Evolutionary conservation across 2,329 filamentous ascomycete genomes (phyloP), one percentile per base, ranked within the genome.

Genomic region (Drechslerella stenobrocha): DNA sequence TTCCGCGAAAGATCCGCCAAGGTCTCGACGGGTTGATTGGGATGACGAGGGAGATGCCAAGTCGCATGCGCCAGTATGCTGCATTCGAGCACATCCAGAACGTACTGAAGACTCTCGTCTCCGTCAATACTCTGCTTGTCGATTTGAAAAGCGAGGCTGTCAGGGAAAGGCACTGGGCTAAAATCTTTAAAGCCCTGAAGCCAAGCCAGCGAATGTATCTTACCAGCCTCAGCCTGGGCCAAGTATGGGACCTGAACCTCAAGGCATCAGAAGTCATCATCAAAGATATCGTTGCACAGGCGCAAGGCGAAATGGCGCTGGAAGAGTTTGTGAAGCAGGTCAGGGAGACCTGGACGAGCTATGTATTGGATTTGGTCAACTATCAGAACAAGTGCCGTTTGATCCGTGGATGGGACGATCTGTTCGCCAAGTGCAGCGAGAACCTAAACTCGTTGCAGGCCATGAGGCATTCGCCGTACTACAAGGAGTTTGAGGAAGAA

Each of bases 21-120:
- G 88, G 89, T 70, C 86, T 99, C 51, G 92, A 98, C 74, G 87
- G 87, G 47, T 82, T 97, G 53, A 89, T 97, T 76, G 96, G 96
- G 80, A 95, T 95, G 83, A 97, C 91, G 32, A 97, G 96, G 78
- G 92, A 97, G 70, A 97, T 98, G 93, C 93, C 95, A 0, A 96
- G 90, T 77, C 87, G 93, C 65, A 97, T 98, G 92, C 87, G 95
- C 67, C 95, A 98, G 75, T 99, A 99, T 76, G 92, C 95, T 72
- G 95, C 95, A n/a, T 99, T 98, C 75, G 95, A 98, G 77, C 92
- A 98, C 74, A 90, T 98, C 35, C 95, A 98, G 76, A 90, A 85
- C 70, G 88, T 95, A 26, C 83, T 98, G 37, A 88, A 90, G 44
- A 87, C 91, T 70, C 83, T 95, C 48, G 82, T 96, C 70, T 97